Base-by-base conservation (phyloP, 2,329 filamentous ascomycete species). In the Magnaporthiopsis rhizophila region DNA sequence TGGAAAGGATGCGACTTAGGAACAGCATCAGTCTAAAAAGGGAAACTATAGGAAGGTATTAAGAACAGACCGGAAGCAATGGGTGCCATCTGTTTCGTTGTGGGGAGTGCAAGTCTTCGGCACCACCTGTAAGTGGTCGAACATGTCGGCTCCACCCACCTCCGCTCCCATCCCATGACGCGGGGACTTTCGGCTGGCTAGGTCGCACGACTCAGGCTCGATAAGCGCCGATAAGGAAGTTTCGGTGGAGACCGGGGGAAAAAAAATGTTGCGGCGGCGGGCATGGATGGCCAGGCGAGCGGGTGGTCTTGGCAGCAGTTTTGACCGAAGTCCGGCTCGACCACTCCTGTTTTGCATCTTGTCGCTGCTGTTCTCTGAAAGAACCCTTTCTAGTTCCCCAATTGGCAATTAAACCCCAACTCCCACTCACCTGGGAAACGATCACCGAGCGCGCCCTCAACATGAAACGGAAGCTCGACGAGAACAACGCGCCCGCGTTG, bases 381-480 rank as follows among this genome's bases (percentile, higher is more conserved):
- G 21, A 21, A 9, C 45, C 45, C 45, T 3, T 15, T 11, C 45
- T 21, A 53, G 45, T 53, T 21, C 45, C 45, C 45, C n/a, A 53
- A 53, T 53, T 53, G n/a, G 45, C 45, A 53, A 53, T 24, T 24
- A 11, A 53, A 21, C 21, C 2, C 45, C 15, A 50, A 50, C 38
- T 18, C 18, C 18, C 38, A 18, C 18, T 50, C 38, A 11, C 45
- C 8, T 53, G 21, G 45, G 9, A 53, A 53, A 21, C 45, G 45
- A 53, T 53, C 45, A 18, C 45, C 45, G 5, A 53, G 26, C 56
- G 24, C 32, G 13, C 62, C 45, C 18, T 28, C 64, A 69, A 64
- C 11, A 85, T 86, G 83, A 88, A 88, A 75, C 80, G 86, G 66
- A 88, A 88, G 76, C 78, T 86, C 68, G 80, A 86, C 67, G 78